Conservation (phyloP, 2,329 filamentous ascomycete species). For the Colletotrichum sp. region DNA sequence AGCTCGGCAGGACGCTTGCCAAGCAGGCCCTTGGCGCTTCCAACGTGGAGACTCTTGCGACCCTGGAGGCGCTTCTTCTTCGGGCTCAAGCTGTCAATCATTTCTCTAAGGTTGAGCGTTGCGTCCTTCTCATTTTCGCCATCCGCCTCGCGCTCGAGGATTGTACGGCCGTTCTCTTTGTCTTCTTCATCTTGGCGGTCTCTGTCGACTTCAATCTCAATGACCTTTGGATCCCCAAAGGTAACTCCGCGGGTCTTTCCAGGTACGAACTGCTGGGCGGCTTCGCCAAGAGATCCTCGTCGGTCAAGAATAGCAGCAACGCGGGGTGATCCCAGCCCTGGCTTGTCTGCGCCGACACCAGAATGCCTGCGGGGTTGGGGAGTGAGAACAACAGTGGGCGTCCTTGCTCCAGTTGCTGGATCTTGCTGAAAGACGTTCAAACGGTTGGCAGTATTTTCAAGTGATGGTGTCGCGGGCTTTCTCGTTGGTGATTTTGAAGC, state of each 20-base stretch:
- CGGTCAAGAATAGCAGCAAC: conserved; percentile 75
- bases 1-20: conserved; percentile 78
- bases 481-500: conserved; percentile 18
- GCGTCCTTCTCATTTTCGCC: conserved; percentile 62
- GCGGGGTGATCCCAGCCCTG: conserved; percentile 77
- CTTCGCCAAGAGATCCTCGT: conserved; percentile 73
- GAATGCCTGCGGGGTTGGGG: conserved; percentile 66
- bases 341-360: conserved; percentile 71
- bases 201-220: conserved; percentile 67
- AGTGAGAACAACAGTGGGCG: conserved; percentile 68
- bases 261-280: conserved; percentile 67
- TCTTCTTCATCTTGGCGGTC: conserved; percentile 66
- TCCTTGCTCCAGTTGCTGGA: conserved; percentile 57
- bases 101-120: conserved; percentile 73
- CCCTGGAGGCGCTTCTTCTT: conserved; percentile 71
- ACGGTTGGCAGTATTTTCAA: conserved; percentile 21
- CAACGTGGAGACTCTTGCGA: conserved; percentile 78
- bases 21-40: conserved; percentile 74
- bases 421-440: conserved; percentile 57
- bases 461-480: conserved; percentile 36
- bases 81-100: conserved; percentile 79
- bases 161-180: conserved; percentile 62
- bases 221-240: conserved; percentile 68
- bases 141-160: conserved; percentile 58
- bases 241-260: conserved; percentile 54